Evolutionary conservation across 2,329 filamentous ascomycete species (phyloP), one percentile per base, ranked within the genome.

Genomic region (Graphilbum fragrans): DNA sequence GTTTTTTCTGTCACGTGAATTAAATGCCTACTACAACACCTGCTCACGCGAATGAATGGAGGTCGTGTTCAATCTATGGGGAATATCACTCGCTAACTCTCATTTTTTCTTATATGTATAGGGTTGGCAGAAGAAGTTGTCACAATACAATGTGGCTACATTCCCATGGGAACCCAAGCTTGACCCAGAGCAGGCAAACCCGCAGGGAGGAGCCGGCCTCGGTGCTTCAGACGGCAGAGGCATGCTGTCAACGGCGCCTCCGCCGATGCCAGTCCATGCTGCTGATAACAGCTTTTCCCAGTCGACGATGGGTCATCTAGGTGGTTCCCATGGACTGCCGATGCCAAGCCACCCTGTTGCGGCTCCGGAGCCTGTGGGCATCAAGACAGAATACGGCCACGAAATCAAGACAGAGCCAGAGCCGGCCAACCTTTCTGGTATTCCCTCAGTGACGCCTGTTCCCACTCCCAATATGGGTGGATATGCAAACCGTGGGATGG

Each of bases 161-260:
- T 95, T 96, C 58, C 90, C 92, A 11, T 98, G 92, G 92, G 92
- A 98, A 57, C 90, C 92, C 35, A 80, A 83, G 56, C 81, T 82
- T 38, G 80, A 83, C 40, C 72, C 64, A 51, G 53, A 40, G 20
- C 37, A 32, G 37, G 54, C 68, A 52, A 53, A 43, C 60, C 60
- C 49, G 39, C 61, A 49, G 47, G n/a, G 33, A 18, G 16, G n/a
- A 11, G 11, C n/a, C 17, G 21, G 19, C 18, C 31, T 6, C 16
- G 31, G 16, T 27, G 25, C 31, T 12, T 8, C 25, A 8, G 25
- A 31, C 21, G 37, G 35, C 41, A 25, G n/a, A 8, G 20, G 29
- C 14, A 18, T 27, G 12, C 19, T 37, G 6, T 39, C 25, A 2
- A 27, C 54, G 44, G 37, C 53, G 35, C 43, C 48, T 44, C 42